These are phyloP conservation scores for Vaccinium macrocarpon DNA, from an alignment of 148 eudicot genomes.

Conservation along the genomic window DNA sequence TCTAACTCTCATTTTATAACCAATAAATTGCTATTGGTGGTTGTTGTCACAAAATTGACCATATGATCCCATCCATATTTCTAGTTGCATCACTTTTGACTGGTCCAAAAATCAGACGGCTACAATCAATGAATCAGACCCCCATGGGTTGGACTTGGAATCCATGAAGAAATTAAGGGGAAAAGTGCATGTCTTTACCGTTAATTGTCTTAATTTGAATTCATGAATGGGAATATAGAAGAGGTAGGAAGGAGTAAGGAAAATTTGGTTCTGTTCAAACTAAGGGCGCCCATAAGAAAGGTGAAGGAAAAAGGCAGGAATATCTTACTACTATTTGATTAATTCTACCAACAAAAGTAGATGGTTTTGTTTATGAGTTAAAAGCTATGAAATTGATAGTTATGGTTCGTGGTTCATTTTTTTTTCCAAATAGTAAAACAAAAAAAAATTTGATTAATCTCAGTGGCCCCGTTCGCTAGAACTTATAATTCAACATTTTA, in stretches of 20 bases:
- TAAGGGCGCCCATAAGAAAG: constrained; percentile 23
- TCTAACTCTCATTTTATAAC: background rate
- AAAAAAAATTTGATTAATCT: too few relatives aligned
- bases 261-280: constrained; percentile 21
- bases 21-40: background rate
- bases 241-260: background rate
- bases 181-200: background rate
- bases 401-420: too few relatives aligned
- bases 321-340: too few relatives aligned
- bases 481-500: too few relatives aligned
- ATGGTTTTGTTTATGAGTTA: too few relatives aligned
- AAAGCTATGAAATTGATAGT: too few relatives aligned
- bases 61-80: background rate
- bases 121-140: background rate
- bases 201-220: background rate
- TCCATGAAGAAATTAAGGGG: background rate
- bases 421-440: too few relatives aligned
- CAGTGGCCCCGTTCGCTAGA: too few relatives aligned
- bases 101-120: background rate
- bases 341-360: background rate
- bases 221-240: background rate
- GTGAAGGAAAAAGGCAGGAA: background rate
- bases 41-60: constrained; percentile 11
- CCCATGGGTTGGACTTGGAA: constrained; percentile 3
- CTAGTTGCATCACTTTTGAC: background rate